Base-by-base conservation (phyloP, 139 green algal species). In the Chlamydomonas sp. region DNA sequence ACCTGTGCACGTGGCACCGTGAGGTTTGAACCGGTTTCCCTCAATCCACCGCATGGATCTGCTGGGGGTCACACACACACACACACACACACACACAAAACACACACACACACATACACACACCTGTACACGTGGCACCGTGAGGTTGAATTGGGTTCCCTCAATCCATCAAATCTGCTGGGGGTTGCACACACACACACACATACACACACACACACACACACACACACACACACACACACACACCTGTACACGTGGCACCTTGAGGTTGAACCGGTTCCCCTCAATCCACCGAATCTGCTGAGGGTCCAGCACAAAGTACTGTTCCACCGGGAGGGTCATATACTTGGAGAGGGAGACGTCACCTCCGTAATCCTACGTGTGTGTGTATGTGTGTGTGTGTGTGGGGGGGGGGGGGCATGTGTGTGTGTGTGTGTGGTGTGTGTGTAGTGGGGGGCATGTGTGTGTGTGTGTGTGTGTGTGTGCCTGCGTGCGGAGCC, bases 241-340 rank as follows among this genome's bases (percentile, higher is more conserved):
- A 54, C 20, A 54, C 20, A 54, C 16, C 43, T 54, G 43, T 54
- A 54, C 13, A 54, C 16, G 43, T 13, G 43, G 43, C 16, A 54
- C 43, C 20, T 54, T 13, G 43, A 54, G 20, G 13, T 54, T 13
- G 43, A 54, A 54, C 16, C 43, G 16, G 43, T 28, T 29, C 63
- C 77, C 79, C 1, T 58, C 72, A 29, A 89, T 57, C 16, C 77
- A 72, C 62, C 70, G 49, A 57, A 90, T 87, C 65, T 80, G 76
- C 24, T 72, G 67, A 0, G 83, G 83, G 59, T 90, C 83, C 30
- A 88, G 75, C 2, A 87, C 77, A 48, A 81, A 87, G 72, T 90
- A 90, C 50, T 90, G 81, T 57, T 90, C 84, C 37, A 88, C 73
- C 0, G 84, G 84, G 29, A 90, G 73, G 13, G 54, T 68, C 65